phyloP scores from a whole-genome alignment of 2,329 filamentous ascomycete species.

The Tolypocladium nubicola region DNA sequence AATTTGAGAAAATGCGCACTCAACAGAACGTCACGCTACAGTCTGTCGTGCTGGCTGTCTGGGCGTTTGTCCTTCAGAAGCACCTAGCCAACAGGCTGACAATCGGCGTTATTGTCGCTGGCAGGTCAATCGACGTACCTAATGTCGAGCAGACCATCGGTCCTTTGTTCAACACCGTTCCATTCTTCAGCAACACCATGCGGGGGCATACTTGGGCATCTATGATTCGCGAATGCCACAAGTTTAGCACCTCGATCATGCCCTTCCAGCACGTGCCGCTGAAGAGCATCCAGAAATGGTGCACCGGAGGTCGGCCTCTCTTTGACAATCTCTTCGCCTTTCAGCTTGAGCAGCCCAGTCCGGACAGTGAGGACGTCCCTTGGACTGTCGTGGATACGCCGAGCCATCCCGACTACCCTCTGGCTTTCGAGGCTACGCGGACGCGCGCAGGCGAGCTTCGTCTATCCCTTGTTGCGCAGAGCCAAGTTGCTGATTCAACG shows the following conservation, averaged over 20 bases:
- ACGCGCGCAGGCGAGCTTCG: conserved; percentile 33
- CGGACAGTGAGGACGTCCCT: conserved; percentile 19
- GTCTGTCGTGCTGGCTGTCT: conserved; percentile 65
- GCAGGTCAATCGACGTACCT: conserved; percentile 59
- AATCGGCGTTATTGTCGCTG: conserved; percentile 70
- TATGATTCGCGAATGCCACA: conserved; percentile 54
- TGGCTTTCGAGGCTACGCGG: conserved; percentile 66
- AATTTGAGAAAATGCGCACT: conserved; percentile 42
- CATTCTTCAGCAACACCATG: conserved; percentile 46
- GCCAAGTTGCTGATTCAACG: conserved; percentile 18
- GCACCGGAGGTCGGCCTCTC: conserved; percentile 44
- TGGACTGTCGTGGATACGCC: conserved; percentile 45
- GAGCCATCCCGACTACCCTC: conserved; percentile 54
- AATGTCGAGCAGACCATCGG: conserved; percentile 60
- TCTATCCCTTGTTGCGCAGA: conserved; percentile 50
- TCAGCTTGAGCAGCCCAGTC: conserved; percentile 38
- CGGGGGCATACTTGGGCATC: conserved; percentile 43
- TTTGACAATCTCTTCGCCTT: conserved; percentile 83
- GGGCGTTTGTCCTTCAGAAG: conserved; percentile 52
- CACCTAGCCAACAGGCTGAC: conserved; percentile 36
- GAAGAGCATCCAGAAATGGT: conserved; percentile 73
- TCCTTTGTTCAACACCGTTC: conserved; percentile 83
- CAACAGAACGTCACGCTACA: conserved; percentile 65
- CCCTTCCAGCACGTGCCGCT: conserved; percentile 65
- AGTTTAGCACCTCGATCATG: conserved; percentile 56